phyloP scores from a whole-genome alignment of 2,329 filamentous ascomycete genomes.

The Diaporthe sp. region DNA sequence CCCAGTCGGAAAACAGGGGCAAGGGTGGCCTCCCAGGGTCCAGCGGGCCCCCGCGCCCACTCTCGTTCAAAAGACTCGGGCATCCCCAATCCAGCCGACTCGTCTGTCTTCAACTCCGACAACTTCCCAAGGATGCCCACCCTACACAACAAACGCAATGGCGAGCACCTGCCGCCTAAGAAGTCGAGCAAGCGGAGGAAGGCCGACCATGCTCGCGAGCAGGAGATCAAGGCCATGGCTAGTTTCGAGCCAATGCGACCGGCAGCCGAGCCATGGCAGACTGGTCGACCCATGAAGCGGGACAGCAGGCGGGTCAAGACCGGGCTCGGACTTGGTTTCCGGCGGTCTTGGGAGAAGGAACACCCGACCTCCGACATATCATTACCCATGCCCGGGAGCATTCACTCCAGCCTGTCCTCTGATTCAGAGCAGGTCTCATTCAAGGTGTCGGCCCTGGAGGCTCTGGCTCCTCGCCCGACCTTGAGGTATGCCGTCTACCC shows the following conservation, averaged over 20 bases:
- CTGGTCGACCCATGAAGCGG: constrained; percentile 71
- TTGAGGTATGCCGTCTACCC: constrained; percentile 80
- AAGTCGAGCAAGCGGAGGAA: constrained; percentile 84
- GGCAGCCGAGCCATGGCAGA: constrained; percentile 70
- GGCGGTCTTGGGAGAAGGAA: constrained; percentile 64
- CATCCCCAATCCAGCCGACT: constrained; percentile 27
- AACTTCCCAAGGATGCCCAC: constrained; percentile 62
- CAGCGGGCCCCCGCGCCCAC: constrained; percentile 41
- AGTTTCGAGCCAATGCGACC: constrained; percentile 76
- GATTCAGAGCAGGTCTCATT: constrained; percentile 82
- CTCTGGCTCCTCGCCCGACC: constrained; percentile 88
- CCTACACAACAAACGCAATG: constrained; percentile 72
- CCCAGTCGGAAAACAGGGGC: constrained; percentile 46
- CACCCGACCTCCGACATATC: constrained; percentile 80
- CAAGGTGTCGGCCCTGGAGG: constrained; percentile 83
- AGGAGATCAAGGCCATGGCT: constrained; percentile 89
- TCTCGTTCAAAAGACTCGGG: constrained; percentile 40
- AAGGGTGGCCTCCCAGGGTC: constrained; percentile 42
- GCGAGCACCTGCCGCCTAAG: constrained; percentile 71
- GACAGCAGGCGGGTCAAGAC: constrained; percentile 77
- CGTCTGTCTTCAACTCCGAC: constrained; percentile 44
- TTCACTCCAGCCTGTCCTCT: constrained; percentile 82
- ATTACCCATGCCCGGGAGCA: constrained; percentile 79
- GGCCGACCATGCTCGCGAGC: constrained; percentile 83
- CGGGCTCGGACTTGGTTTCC: constrained; percentile 57